phyloP scores from a whole-genome alignment of 352 stramenopile species.

The Phytopythium aichiense region DNA sequence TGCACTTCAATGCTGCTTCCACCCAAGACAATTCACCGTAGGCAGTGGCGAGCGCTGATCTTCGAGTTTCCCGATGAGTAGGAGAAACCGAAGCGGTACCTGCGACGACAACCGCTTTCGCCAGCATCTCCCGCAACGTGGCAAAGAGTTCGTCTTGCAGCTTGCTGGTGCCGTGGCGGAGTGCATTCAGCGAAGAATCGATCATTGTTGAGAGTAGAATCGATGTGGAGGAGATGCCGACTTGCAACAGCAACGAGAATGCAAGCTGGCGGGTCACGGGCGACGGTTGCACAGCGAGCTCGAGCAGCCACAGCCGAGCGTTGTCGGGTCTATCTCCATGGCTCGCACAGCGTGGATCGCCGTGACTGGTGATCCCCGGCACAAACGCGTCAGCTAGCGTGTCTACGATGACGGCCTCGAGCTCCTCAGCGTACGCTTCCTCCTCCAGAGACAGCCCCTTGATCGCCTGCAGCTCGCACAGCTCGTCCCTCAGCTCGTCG shows the following conservation, averaged over 20 bases:
- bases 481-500: conserved; percentile 27
- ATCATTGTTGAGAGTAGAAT: conserved; percentile 13
- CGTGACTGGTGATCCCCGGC: conserved; percentile 9
- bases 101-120: conserved; percentile 34
- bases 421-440: conserved; percentile 16
- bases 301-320: conserved; percentile 35
- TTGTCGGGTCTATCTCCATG: background rate
- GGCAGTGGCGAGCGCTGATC: background rate
- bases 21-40: conserved; percentile 17
- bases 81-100: conserved; percentile 11
- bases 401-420: conserved; percentile 19
- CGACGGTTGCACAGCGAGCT: conserved; percentile 33
- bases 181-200: background rate
- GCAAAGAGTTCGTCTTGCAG: conserved; percentile 31
- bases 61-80: background rate
- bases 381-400: conserved; percentile 15
- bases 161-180: conserved; percentile 5
- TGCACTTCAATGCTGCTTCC: conserved; percentile 21
- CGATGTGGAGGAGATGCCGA: conserved; percentile 16
- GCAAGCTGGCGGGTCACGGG: conserved; percentile 30
- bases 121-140: conserved; percentile 43
- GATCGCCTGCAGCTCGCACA: conserved; percentile 25
- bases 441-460: conserved; percentile 17
- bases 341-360: background rate
- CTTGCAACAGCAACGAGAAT: conserved; percentile 34